Evolutionary conservation across 371 early-diverging fungal genomes (phyloP).

Genomic region (Globomyces sp.): DNA sequence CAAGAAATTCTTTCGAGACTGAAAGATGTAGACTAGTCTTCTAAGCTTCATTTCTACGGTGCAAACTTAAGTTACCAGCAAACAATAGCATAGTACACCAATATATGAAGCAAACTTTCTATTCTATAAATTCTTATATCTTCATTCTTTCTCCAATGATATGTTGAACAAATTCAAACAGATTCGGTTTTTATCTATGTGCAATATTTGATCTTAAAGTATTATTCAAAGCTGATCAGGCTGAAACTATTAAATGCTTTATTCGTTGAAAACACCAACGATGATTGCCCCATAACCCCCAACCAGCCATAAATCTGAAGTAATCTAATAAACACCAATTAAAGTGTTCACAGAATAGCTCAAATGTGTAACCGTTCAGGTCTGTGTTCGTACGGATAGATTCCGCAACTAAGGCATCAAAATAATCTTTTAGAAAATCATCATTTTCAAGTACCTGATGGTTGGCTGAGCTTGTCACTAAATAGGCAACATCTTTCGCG

Average conservation of each 20-base stretch:
- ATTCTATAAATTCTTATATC: too few relatives aligned
- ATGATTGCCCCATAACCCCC: conserved; percentile 33
- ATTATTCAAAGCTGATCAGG: too few relatives aligned
- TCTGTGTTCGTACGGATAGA: background rate
- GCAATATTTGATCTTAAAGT: too few relatives aligned
- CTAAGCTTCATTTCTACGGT: too few relatives aligned
- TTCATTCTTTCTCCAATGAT: too few relatives aligned
- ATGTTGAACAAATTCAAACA: too few relatives aligned
- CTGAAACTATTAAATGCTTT: background rate
- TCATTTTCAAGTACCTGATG: background rate
- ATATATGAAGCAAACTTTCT: too few relatives aligned
- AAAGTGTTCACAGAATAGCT: conserved; percentile 17
- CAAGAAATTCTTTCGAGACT: too few relatives aligned
- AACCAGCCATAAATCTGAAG: conserved; percentile 33
- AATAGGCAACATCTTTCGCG: conserved; percentile 30
- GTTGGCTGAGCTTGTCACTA: conserved; percentile 22
- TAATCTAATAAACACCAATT: conserved; percentile 27
- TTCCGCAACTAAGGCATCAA: background rate
- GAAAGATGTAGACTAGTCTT: too few relatives aligned
- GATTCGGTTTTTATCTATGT: too few relatives aligned
- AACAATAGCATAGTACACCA: too few relatives aligned
- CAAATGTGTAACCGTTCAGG: conserved; percentile 13
- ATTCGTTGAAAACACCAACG: conserved; percentile 19
- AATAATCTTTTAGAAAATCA: conserved; percentile 21
- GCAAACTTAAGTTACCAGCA: too few relatives aligned